Evolutionary conservation across 306 rosid species (phyloP).

Genomic region (Vicia faba): DNA sequence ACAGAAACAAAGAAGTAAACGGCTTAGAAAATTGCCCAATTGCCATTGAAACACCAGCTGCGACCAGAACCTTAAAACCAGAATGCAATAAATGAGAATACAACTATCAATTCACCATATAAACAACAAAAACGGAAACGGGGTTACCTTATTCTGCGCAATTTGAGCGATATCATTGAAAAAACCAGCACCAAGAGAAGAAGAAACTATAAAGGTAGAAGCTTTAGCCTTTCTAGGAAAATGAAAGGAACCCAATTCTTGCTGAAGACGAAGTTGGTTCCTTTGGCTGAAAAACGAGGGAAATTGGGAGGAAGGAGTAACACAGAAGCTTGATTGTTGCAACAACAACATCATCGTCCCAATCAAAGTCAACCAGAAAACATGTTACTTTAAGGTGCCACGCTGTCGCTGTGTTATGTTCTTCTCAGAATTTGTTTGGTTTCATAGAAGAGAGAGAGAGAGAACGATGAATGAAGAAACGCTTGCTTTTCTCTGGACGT

Average conservation of each 20-base stretch:
- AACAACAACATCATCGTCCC: slow-evolving; percentile 40
- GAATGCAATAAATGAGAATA: background rate
- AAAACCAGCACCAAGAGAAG: slow-evolving; percentile 47
- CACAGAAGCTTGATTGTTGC: slow-evolving; percentile 44
- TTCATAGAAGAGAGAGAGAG: background rate
- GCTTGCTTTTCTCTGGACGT: background rate
- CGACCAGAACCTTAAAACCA: slow-evolving; percentile 62
- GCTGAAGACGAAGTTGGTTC: slow-evolving; percentile 23
- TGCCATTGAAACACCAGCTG: slow-evolving; percentile 66
- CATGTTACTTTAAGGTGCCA: background rate
- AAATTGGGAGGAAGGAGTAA: slow-evolving; percentile 38
- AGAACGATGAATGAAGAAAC: too few species aligned
- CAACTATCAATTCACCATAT: slow-evolving; percentile 14
- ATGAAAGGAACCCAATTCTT: slow-evolving; percentile 10
- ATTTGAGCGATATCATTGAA: slow-evolving; percentile 55
- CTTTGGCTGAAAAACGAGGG: slow-evolving; percentile 16
- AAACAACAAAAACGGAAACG: slow-evolving; percentile 10
- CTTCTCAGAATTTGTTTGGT: background rate
- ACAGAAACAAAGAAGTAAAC: slow-evolving; percentile 59
- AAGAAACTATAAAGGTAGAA: slow-evolving; percentile 41
- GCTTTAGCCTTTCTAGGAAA: slow-evolving; percentile 36
- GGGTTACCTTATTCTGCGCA: slow-evolving; percentile 71
- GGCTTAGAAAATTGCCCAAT: slow-evolving; percentile 92
- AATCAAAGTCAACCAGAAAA: slow-evolving; percentile 17
- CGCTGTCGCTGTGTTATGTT: background rate